Base-by-base conservation (phyloP, 2,329 filamentous ascomycete species). In the Penicillium palitans region DNA sequence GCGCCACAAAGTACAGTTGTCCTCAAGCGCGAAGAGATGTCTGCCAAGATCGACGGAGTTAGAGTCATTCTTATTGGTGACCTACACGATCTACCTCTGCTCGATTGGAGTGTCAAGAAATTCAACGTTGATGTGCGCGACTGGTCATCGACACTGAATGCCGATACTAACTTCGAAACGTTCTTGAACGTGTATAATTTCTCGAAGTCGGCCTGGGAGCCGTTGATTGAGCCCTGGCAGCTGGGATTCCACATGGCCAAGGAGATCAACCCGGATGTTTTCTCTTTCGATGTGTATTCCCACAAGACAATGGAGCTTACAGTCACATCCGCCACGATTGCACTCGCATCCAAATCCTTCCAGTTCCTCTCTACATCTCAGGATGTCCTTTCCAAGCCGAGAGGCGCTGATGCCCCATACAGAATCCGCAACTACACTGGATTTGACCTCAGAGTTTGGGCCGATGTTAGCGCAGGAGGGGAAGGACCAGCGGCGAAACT, bases 181-280 rank as follows among this genome's bases (percentile, higher is more conserved):
- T 96, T 96, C 74, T 85, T 96, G 67, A 99, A 98, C 69, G 89
- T 99, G 27, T 99, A 96, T 81, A 99, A 99, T 76, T 99, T 99
- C 77, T 95, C 95, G 15, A 99, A 99, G 74, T 99, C 95, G 0
- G 91, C 92, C 4, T 99, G 95, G 95, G 95, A 99, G 74, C 95
- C 95, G 3, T 78, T 99, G 35, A 86, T 99, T 27, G 95, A 99
- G 73, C 96, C 96, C 8, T 99, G 95, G 95, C 87, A 93, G 65
- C 82, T 98, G n/a, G 92, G 92, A 2, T 87, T 99, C 65, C 91
- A 96, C 62, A 86, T 98, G 72, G 87, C 90, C 0, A 93, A 88
- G 67, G 88, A 95, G 58, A 82, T 87, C 27, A 83, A 85, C 42
- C 90, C 88, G 0, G 90, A 93, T 39, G 81, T 90, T 52, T 79